phyloP scores from a whole-genome alignment of 352 stramenopile species.

The Phytophthora kernoviae region DNA sequence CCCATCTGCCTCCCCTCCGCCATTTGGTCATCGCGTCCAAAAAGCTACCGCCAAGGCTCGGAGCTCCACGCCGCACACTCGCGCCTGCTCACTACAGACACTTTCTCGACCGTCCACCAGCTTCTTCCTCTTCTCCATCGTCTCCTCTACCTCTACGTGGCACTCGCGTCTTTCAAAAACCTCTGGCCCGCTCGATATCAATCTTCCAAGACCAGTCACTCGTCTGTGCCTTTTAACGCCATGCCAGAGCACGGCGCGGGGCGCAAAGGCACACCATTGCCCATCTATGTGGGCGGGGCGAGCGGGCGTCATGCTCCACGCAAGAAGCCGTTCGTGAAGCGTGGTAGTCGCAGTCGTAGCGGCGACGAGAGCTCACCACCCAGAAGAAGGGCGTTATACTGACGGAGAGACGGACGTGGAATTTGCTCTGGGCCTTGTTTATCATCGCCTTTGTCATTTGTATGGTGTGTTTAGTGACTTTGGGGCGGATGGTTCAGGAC shows the following conservation, averaged over 20 bases:
- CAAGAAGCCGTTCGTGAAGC: slow-evolving; percentile 41
- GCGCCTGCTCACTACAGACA: neutral
- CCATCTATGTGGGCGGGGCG: slow-evolving; percentile 34
- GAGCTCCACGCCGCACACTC: neutral
- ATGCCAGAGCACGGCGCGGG: slow-evolving; percentile 34
- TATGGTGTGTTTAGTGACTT: slow-evolving; percentile 54
- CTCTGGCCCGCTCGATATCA: neutral
- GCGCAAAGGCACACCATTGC: slow-evolving; percentile 48
- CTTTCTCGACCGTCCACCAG: neutral
- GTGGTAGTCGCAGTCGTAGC: slow-evolving; percentile 32
- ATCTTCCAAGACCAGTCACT: neutral
- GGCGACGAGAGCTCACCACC: slow-evolving; percentile 16
- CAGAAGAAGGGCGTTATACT: slow-evolving; percentile 14
- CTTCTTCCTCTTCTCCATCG: neutral
- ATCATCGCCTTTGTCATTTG: slow-evolving; percentile 49
- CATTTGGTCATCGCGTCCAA: too few species aligned
- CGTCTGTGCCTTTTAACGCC: neutral
- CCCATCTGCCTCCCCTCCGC: too few species aligned
- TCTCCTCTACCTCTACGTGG: neutral
- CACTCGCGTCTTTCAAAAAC: neutral
- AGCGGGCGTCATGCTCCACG: slow-evolving; percentile 31
- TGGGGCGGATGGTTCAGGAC: slow-evolving; percentile 55
- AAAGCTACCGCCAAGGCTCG: too few species aligned
- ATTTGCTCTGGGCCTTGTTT: slow-evolving; percentile 53
- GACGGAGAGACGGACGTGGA: slow-evolving; percentile 41